phyloP scores from a whole-genome alignment of 768 basidiomycete species.

The Phaffia tasmanica region DNA sequence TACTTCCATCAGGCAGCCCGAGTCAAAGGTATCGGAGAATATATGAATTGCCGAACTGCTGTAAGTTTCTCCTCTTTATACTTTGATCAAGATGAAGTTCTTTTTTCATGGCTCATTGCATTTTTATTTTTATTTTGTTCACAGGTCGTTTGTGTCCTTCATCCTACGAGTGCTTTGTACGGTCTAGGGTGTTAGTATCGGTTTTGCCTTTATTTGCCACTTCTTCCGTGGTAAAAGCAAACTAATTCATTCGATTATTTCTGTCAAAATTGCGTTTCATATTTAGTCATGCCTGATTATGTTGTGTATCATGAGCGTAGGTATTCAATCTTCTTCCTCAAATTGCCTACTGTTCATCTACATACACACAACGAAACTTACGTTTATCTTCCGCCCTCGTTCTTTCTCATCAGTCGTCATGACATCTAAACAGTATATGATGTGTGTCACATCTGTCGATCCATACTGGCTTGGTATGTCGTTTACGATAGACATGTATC shows the following conservation, averaged over 20 bases:
- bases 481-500: slow-evolving; percentile 9
- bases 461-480: slow-evolving; percentile 86
- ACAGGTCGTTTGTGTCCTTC: slow-evolving; percentile 73
- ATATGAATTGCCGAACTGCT: slow-evolving; percentile 87
- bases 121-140: background rate
- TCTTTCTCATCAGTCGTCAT: slow-evolving; percentile 27
- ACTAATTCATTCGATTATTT: too few relatives aligned
- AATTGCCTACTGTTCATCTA: slow-evolving; percentile 6
- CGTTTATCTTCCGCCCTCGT: background rate
- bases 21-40: slow-evolving; percentile 98
- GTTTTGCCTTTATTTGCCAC: background rate
- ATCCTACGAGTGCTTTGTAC: slow-evolving; percentile 92
- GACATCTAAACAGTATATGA: slow-evolving; percentile 61
- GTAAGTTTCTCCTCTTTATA: slow-evolving; percentile 30
- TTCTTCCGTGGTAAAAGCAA: too few relatives aligned
- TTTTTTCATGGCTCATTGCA: background rate
- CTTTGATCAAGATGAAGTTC: background rate
- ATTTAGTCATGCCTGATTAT: slow-evolving; percentile 81
- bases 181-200: slow-evolving; percentile 72
- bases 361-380: slow-evolving; percentile 39
- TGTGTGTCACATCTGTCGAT: slow-evolving; percentile 94
- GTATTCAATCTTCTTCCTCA: slow-evolving; percentile 16
- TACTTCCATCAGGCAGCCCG: slow-evolving; percentile 98
- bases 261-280: slow-evolving; percentile 16
- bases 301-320: slow-evolving; percentile 82